Conservation (phyloP, 371 early-diverging fungal species). For the Capniomyces stellatus region DNA sequence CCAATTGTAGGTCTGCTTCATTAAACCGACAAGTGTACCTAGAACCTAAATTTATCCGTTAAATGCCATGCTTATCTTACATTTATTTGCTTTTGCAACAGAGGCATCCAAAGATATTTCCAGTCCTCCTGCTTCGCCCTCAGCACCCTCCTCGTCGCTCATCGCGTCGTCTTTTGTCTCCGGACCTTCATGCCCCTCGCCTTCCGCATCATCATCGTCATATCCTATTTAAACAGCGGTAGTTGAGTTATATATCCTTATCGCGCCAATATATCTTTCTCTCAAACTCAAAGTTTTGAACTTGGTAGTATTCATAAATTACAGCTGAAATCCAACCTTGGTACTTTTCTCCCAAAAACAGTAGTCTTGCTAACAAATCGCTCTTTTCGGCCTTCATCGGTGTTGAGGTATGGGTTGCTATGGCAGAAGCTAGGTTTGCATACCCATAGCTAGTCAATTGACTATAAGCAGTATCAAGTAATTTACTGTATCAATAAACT, state of each 20-base stretch:
- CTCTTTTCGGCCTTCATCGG: constrained; percentile 1
- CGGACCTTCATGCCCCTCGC: background rate
- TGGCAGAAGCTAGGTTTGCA: constrained; percentile 3
- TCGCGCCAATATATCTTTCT: background rate
- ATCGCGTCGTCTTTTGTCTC: no score
- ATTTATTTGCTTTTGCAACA: no score
- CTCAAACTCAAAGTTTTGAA: background rate
- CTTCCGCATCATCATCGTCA: background rate
- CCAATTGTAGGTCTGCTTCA: background rate
- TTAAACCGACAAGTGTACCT: no score
- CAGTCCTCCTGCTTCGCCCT: no score
- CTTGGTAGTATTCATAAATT: background rate
- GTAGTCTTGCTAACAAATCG: background rate
- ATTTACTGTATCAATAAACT: background rate
- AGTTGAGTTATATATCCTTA: background rate
- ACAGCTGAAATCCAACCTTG: constrained; percentile 1
- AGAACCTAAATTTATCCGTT: no score
- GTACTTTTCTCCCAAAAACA: background rate
- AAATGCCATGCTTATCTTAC: no score
- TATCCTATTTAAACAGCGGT: background rate
- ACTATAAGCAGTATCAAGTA: background rate
- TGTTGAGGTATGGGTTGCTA: constrained; percentile 3
- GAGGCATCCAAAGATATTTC: no score
- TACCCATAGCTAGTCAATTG: constrained; percentile 8
- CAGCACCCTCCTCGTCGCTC: no score